Percentiles rank a stretch among this genome's conserved stretches.
Evolutionary conservation across 2,329 filamentous ascomycete species (phyloP).

Genomic region (Cladosporium velox): DNA sequence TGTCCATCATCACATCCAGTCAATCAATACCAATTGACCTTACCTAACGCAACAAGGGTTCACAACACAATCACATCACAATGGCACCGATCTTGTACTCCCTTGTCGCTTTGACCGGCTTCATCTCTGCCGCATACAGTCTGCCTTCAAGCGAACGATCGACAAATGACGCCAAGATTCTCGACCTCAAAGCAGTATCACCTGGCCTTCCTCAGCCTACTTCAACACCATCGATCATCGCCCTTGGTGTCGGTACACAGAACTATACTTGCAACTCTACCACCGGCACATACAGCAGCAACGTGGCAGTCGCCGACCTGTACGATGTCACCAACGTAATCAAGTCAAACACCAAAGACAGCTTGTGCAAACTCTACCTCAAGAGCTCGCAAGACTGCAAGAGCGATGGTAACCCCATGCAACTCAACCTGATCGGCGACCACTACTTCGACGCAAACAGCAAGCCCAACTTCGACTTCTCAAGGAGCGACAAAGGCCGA

Average conservation of each 20-base stretch:
- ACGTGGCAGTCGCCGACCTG: constrained; percentile 49
- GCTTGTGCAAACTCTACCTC: constrained; percentile 23
- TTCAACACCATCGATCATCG: constrained; percentile 44
- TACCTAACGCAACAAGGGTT: neutral
- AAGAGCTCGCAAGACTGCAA: constrained; percentile 21
- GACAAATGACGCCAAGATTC: neutral
- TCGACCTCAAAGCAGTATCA: constrained; percentile 14
- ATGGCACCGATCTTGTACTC: constrained; percentile 12
- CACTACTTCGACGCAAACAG: constrained; percentile 62
- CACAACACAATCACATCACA: constrained; percentile 12
- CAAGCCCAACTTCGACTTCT: constrained; percentile 61
- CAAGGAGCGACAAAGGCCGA: constrained; percentile 14
- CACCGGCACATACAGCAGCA: constrained; percentile 28
- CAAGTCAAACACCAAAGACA: constrained; percentile 26
- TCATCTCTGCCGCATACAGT: constrained; percentile 12
- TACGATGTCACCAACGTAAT: constrained; percentile 45
- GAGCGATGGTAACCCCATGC: constrained; percentile 19
- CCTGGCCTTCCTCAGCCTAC: constrained; percentile 17
- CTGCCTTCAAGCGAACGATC: constrained; percentile 17
- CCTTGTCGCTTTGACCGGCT: constrained; percentile 1
- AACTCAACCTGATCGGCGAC: constrained; percentile 52
- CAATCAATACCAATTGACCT: neutral
- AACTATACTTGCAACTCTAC: constrained; percentile 63
- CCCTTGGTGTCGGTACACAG: constrained; percentile 65
- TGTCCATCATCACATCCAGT: constrained; percentile 14